Evolutionary conservation across 2,329 filamentous ascomycete species (phyloP).

Genomic region (Madurella fahalii): DNA sequence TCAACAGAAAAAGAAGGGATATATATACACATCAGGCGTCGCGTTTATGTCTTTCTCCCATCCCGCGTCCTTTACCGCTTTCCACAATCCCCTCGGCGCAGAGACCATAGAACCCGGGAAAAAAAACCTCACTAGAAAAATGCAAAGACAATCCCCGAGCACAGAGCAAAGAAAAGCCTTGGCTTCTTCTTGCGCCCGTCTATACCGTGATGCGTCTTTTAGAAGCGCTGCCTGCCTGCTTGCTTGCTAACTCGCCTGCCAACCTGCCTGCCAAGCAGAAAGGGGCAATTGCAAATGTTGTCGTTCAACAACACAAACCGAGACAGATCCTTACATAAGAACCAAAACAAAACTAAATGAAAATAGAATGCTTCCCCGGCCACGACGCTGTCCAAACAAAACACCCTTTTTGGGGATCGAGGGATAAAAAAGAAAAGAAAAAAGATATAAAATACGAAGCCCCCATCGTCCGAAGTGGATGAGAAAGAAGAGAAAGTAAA

Average conservation of each 20-base stretch:
- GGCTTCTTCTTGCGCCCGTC: background rate
- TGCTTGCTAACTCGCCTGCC: background rate
- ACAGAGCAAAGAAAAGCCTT: background rate
- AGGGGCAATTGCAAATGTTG: background rate
- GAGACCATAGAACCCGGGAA: background rate
- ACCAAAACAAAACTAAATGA: background rate
- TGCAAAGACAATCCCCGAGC: conserved; percentile 4
- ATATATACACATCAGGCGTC: background rate
- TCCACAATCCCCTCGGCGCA: background rate
- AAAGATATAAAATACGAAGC: too few relatives aligned
- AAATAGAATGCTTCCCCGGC: background rate
- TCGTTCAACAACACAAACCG: background rate
- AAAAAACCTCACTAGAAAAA: background rate
- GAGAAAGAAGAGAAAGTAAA: background rate
- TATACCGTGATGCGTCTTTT: conserved; percentile 20
- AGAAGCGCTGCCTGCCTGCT: background rate
- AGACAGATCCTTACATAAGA: background rate
- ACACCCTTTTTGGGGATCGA: background rate
- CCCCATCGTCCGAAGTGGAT: conserved; percentile 1
- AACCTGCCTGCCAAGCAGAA: background rate
- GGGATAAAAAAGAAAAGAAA: conserved; percentile 3
- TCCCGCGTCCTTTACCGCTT: too few relatives aligned
- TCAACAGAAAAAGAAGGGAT: background rate
- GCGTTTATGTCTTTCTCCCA: background rate
- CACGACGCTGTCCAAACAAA: background rate